Base-by-base conservation (phyloP, 2,329 filamentous ascomycete species). In the Rutstroemia sp. region DNA sequence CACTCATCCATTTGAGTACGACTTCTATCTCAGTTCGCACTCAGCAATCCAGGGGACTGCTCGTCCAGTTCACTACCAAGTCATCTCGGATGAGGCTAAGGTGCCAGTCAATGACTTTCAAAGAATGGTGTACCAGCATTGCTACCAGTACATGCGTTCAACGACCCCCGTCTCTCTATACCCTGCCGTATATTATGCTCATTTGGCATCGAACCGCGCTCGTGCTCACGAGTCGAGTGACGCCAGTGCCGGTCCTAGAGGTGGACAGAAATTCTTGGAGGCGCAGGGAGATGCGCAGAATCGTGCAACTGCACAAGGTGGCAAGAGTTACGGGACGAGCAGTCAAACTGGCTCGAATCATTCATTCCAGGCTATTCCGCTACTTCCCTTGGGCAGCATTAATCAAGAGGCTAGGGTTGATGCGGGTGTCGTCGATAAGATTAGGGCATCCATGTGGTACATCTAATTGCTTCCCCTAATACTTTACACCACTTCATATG, bases 101-200 rank as follows among this genome's bases (percentile, higher is more conserved):
- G 79, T 89, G 65, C 70, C 77, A 0, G 77, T 86, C 0, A 83
- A 88, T 44, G 78, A 86, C 2, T 76, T 99, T 0, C 88, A 96
- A 66, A 85, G 86, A 56, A 87, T 97, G 81, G 87, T 97, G 21
- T 97, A 97, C 65, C 87, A 96, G 63, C 91, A 96, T 61, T 95
- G 87, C 46, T 99, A 96, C 71, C 90, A 95, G 56, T 99, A 96
- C 67, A 86, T 87, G 55, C 84, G 94, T 16, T 94, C 92, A 0
- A 97, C 92, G 0, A 97, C 92, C 0, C 90, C 94, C 0, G 92
- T 99, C 0, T 96, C 92, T 81, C 36, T 57, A 63, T 62, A 85
- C 62, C 94, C 94, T 0, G 91, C 94, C 0, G 87, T 97, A 0
- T 99, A 99, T 78, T 99, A 99, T 64, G 91, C 95, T 0, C 94